Evolutionary conservation across 345 rosid species (phyloP).

Genomic region (Clarkia xantiana): DNA sequence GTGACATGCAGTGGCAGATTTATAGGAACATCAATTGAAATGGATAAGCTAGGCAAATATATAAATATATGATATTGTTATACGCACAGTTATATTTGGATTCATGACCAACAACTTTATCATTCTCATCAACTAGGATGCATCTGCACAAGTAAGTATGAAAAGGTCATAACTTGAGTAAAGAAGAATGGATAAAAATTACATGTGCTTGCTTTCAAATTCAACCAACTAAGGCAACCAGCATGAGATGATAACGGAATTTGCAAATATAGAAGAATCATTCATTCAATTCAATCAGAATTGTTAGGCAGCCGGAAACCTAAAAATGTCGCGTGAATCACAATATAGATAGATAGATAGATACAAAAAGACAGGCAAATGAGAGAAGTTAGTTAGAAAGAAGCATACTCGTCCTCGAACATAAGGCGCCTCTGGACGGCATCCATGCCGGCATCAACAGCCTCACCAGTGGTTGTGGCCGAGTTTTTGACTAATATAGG

Average conservation of each 20-base stretch:
- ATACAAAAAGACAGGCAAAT: slow-evolving; percentile 2
- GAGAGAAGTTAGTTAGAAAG: not conserved
- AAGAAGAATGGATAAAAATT: not conserved
- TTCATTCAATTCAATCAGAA: too few species aligned
- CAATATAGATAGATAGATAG: not conserved
- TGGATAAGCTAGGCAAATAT: not conserved
- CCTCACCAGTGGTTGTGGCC: too few species aligned
- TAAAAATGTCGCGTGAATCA: too few species aligned
- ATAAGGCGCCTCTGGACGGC: slow-evolving; percentile 98
- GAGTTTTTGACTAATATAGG: too few species aligned
- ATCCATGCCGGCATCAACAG: slow-evolving; percentile 68
- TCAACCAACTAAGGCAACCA: too few species aligned
- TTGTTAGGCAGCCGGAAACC: not conserved
- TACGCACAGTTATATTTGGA: slow-evolving; percentile 77
- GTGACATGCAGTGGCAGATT: slow-evolving; percentile 48
- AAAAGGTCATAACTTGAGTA: not conserved
- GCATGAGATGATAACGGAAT: too few species aligned
- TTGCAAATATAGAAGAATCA: too few species aligned
- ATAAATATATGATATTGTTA: not conserved
- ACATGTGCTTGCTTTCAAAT: too few species aligned
- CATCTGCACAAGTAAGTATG: slow-evolving; percentile 44
- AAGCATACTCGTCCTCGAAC: slow-evolving; percentile 75
- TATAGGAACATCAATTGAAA: not conserved
- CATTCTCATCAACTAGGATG: slow-evolving; percentile 81
- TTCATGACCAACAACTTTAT: slow-evolving; percentile 67